These are phyloP conservation scores for Pseudoneurospora amorphoporcata DNA, from an alignment of 495 filamentous ascomycete genomes.

Conservation along the genomic window DNA sequence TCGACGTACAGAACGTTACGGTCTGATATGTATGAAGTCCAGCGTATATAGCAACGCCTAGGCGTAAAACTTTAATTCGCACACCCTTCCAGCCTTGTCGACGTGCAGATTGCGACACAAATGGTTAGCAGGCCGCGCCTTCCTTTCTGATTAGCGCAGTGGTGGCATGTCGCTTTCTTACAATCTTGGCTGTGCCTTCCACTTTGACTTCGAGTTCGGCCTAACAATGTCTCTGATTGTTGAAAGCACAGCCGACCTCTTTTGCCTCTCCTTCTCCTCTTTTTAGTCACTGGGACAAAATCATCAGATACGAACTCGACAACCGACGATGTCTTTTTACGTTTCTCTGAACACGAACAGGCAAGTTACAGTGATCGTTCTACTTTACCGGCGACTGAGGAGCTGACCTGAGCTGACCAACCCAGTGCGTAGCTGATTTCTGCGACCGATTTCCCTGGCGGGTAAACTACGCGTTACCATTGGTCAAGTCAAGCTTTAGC, in stretches of 20 bases:
- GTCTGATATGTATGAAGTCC: neutral
- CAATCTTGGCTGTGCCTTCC: neutral
- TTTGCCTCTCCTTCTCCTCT: neutral
- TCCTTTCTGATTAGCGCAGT: neutral
- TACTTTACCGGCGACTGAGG: neutral
- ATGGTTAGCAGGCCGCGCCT: neutral
- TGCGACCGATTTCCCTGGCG: neutral
- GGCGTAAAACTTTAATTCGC: neutral
- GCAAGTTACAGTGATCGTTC: neutral
- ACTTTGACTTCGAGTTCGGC: neutral
- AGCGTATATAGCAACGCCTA: neutral
- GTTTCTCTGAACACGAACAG: neutral
- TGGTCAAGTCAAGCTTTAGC: neutral
- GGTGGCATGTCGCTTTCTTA: neutral
- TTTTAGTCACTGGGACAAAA: neutral
- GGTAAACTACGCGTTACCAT: neutral
- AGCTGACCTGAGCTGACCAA: neutral
- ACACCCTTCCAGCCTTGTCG: neutral
- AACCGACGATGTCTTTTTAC: neutral
- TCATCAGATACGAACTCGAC: neutral
- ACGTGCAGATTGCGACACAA: neutral
- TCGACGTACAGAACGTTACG: neutral
- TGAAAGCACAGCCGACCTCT: neutral
- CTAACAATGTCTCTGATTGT: neutral
- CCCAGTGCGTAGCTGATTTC: neutral